A percentile compares a stretch with the other conserved stretches of the same genome.
These are phyloP conservation scores for Fomes fomentarius DNA, from an alignment of 1,284 basidiomycete genomes.

Conservation along the genomic window DNA sequence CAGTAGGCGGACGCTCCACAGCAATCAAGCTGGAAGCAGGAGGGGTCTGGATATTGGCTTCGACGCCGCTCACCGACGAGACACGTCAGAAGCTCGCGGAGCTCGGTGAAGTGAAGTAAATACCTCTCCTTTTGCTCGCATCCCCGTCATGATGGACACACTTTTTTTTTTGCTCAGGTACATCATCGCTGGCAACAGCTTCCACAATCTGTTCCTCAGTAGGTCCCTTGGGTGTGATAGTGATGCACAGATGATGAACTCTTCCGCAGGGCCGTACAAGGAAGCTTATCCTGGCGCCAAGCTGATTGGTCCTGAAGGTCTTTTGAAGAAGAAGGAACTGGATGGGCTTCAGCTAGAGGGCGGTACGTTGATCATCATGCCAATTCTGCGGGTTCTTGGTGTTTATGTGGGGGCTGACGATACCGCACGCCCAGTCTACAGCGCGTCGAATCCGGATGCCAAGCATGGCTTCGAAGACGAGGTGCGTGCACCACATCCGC, in stretches of 20 bases:
- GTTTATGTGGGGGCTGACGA: too few species aligned
- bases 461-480: slow-evolving; percentile 86
- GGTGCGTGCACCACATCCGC: slow-evolving; percentile 40
- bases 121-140: background rate
- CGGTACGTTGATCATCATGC: too few species aligned
- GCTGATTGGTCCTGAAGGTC: slow-evolving; percentile 60
- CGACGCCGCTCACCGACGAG: slow-evolving; percentile 72
- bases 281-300: slow-evolving; percentile 76
- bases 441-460: slow-evolving; percentile 57
- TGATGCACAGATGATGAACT: background rate
- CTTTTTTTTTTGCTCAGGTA: slow-evolving; percentile 45
- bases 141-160: background rate
- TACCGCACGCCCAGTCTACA: slow-evolving; percentile 49
- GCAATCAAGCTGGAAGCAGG: slow-evolving; percentile 73
- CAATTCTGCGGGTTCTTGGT: too few species aligned
- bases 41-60: slow-evolving; percentile 82
- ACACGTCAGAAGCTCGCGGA: slow-evolving; percentile 71
- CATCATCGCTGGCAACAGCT: slow-evolving; percentile 59
- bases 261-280: slow-evolving; percentile 50
- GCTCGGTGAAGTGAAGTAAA: slow-evolving; percentile 73
- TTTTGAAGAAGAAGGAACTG: slow-evolving; percentile 41
- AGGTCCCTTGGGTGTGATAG: slow-evolving; percentile 15
- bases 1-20: slow-evolving; percentile 79
- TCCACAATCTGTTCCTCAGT: slow-evolving; percentile 68
- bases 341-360: slow-evolving; percentile 50